Conservation (phyloP, 306 rosid genomes). For the Nissolia schottii region DNA sequence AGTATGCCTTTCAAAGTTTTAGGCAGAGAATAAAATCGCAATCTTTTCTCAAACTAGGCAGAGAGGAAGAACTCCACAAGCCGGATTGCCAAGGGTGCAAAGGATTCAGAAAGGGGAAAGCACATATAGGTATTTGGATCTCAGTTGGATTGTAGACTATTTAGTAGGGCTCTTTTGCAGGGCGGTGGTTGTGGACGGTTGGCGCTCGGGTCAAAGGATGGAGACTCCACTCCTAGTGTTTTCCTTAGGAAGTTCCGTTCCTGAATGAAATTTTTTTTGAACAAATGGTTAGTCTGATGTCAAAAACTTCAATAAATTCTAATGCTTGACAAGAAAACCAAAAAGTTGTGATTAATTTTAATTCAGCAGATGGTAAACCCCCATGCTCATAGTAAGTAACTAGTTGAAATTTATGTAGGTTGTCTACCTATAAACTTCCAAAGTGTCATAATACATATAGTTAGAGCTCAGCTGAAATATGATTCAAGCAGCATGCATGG, state of each 20-base stretch:
- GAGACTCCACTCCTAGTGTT: conserved; percentile 83
- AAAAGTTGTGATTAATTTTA: neutral
- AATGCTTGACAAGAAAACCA: neutral
- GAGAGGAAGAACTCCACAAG: conserved; percentile 15
- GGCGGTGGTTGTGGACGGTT: conserved; percentile 62
- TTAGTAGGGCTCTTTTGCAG: conserved; percentile 89
- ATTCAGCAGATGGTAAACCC: neutral
- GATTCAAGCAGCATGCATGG: neutral
- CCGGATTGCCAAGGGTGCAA: conserved; percentile 2
- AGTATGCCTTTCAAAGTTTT: conserved; percentile 53
- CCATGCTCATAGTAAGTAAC: neutral
- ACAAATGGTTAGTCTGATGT: conserved; percentile 27
- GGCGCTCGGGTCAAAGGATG: conserved; percentile 44
- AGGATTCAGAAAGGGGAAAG: neutral
- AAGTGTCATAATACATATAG: neutral
- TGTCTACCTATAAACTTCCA: neutral
- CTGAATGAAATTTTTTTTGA: conserved; percentile 38
- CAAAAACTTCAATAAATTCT: conserved; percentile 10
- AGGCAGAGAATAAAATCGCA: conserved; percentile 55
- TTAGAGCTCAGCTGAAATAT: neutral
- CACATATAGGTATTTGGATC: conserved; percentile 13
- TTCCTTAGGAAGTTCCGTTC: conserved; percentile 81
- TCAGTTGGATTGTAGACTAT: conserved; percentile 56
- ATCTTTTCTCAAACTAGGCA: conserved; percentile 30
- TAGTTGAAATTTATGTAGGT: neutral